Conservation (phyloP, 768 basidiomycete genomes). For the Pholiota molesta region DNA sequence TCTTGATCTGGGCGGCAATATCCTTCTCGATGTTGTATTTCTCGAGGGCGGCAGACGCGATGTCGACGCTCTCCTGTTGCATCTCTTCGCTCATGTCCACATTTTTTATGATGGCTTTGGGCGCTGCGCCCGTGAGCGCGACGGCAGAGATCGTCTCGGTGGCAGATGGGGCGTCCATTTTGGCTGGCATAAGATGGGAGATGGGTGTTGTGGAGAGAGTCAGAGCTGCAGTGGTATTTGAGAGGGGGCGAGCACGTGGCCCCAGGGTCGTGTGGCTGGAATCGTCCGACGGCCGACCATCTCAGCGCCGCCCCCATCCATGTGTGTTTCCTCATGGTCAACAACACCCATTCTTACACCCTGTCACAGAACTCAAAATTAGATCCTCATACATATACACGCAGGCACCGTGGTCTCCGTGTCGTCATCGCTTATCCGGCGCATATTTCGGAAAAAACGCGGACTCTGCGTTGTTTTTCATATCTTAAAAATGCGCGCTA, state of each 20-base stretch:
- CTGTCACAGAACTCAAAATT: conserved; percentile 14
- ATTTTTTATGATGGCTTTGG: conserved; percentile 93
- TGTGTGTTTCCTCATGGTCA: conserved; percentile 15
- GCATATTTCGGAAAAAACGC: background rate
- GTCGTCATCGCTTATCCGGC: background rate
- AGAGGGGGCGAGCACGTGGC: conserved; percentile 24
- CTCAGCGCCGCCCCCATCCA: conserved; percentile 15
- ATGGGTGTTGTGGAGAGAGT: conserved; percentile 9
- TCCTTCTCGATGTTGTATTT: conserved; percentile 97
- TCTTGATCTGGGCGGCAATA: conserved; percentile 97
- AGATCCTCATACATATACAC: background rate
- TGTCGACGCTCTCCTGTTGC: conserved; percentile 93
- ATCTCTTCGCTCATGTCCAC: conserved; percentile 97
- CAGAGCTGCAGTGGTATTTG: conserved; percentile 19
- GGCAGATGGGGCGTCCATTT: conserved; percentile 61
- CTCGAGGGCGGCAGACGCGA: conserved; percentile 82
- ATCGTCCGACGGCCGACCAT: conserved; percentile 26
- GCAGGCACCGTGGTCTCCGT: background rate
- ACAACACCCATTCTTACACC: background rate
- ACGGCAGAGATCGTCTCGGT: conserved; percentile 51
- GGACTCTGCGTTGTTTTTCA: background rate
- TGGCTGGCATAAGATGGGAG: conserved; percentile 48
- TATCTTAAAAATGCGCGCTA: conserved; percentile 5
- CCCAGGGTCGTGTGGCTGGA: conserved; percentile 22
- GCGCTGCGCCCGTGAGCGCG: conserved; percentile 40